Conservation (phyloP, 1,284 basidiomycete species). For the Boletus sp. region DNA sequence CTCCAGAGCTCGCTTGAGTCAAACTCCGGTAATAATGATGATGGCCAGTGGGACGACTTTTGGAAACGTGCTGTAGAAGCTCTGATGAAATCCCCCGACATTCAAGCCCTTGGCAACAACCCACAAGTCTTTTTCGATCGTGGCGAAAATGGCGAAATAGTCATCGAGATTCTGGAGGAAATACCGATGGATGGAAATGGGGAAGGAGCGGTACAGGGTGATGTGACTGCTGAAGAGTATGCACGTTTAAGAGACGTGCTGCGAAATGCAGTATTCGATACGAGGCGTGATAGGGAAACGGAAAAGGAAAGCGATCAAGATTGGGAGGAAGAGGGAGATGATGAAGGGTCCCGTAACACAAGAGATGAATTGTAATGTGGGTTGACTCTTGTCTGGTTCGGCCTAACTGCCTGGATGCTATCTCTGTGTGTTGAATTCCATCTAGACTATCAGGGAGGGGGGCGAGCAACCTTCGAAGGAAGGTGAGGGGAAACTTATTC, state of each 20-base stretch:
- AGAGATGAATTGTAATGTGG: slow-evolving; percentile 42
- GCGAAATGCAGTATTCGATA: slow-evolving; percentile 38
- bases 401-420: slow-evolving; percentile 19
- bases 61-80: slow-evolving; percentile 40
- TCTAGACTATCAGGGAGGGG: slow-evolving; percentile 7
- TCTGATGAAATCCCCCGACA: slow-evolving; percentile 36
- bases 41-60: slow-evolving; percentile 25
- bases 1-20: slow-evolving; percentile 20
- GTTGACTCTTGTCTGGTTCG: slow-evolving; percentile 19
- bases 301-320: slow-evolving; percentile 22
- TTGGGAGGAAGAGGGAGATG: slow-evolving; percentile 24
- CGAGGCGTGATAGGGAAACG: slow-evolving; percentile 29
- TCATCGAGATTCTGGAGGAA: slow-evolving; percentile 57
- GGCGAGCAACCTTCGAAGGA: slow-evolving; percentile 5
- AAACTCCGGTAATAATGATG: slow-evolving; percentile 14
- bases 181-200: slow-evolving; percentile 36
- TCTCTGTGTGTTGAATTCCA: slow-evolving; percentile 3
- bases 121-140: slow-evolving; percentile 39
- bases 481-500: slow-evolving; percentile 16
- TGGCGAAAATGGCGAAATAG: slow-evolving; percentile 48
- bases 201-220: slow-evolving; percentile 25
- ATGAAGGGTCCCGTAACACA: slow-evolving; percentile 20
- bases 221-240: slow-evolving; percentile 29
- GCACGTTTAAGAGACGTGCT: slow-evolving; percentile 39
- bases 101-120: slow-evolving; percentile 29